These are phyloP conservation scores for Nissolia schottii DNA, from an alignment of 306 rosid genomes.

Conservation along the genomic window DNA sequence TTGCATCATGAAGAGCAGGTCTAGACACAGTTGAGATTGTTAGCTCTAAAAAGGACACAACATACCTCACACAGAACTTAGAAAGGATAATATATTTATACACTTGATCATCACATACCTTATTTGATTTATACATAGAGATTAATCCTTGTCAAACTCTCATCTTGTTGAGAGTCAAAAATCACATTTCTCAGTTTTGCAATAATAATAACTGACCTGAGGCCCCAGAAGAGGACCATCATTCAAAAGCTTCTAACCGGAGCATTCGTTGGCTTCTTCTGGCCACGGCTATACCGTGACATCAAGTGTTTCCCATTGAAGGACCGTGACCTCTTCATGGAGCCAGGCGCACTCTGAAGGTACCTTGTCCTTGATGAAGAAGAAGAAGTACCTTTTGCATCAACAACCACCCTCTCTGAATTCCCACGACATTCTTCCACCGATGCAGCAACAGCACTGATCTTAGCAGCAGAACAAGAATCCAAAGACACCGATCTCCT, in stretches of 20 bases:
- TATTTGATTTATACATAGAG: background rate
- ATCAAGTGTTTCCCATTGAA: constrained; percentile 48
- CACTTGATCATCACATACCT: constrained; percentile 9
- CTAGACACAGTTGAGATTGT: background rate
- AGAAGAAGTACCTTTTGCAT: constrained; percentile 33
- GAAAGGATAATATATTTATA: constrained; percentile 2
- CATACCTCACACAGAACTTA: constrained; percentile 1
- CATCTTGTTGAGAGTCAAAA: constrained; percentile 33
- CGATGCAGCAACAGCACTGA: constrained; percentile 25
- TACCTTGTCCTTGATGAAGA: constrained; percentile 25
- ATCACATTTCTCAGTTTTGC: background rate
- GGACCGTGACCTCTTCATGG: constrained; percentile 68
- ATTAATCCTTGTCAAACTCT: constrained; percentile 18
- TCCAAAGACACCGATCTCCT: constrained; percentile 73
- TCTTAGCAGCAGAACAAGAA: constrained; percentile 43
- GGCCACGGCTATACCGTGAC: constrained; percentile 28
- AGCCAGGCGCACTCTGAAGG: constrained; percentile 24
- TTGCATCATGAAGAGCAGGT: background rate
- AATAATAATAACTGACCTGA: background rate
- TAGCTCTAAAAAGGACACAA: background rate
- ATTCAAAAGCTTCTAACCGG: constrained; percentile 56
- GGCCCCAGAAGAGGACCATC: background rate
- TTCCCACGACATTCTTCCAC: constrained; percentile 14
- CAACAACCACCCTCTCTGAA: constrained; percentile 20
- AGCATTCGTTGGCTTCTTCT: constrained; percentile 37